Evolutionary conservation across 768 basidiomycete genomes (phyloP), one percentile per base, ranked within the genome.

Genomic region (Russula sp.): DNA sequence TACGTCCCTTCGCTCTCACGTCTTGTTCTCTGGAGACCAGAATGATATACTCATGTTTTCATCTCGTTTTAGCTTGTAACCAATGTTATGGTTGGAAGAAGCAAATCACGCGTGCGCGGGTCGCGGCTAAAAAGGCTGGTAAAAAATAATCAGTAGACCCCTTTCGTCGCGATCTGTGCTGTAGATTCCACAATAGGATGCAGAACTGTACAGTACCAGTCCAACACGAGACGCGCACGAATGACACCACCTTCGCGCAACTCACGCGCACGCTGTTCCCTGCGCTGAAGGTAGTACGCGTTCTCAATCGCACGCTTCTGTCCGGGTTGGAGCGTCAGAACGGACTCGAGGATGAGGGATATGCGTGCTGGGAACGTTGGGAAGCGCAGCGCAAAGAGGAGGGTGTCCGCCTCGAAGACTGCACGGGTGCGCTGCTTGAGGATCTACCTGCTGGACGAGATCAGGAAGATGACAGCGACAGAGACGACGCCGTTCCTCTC

Each of bases 21-120:
- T 22, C 9, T 9, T 22, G 30, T 32, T n/a, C 30, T 14, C 13
- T 36, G 2, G 3, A 38, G 14, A 38, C 7, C 38, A 38, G 14
- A 38, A 16, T 38, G 20, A 36, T 2, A 3, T 13, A 8, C n/a
- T 54, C 22, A 16, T n/a, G 4, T n/a, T 18, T 51, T 18, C 5
- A 9, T 9, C 18, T 20, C 52, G 22, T 10, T 22, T n/a, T 26
- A 89, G 87, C 72, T n/a, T 88, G 87, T 74, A 84, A 69, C 72
- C 81, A 81, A 70, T 91, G 90, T 75, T 88, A 81, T 72, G 86
- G 85, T 28, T 92, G 89, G 89, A 92, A 92, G 87, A 92, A 92
- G 73, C 88, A 89, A 75, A 84, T 92, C 70, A 84, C 78, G 36
- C 83, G 82, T 68, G 79, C 80, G 56, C 81, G 83, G 56, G 72